Conservation (phyloP, 2,329 filamentous ascomycete species). For the Claviceps sp. region DNA sequence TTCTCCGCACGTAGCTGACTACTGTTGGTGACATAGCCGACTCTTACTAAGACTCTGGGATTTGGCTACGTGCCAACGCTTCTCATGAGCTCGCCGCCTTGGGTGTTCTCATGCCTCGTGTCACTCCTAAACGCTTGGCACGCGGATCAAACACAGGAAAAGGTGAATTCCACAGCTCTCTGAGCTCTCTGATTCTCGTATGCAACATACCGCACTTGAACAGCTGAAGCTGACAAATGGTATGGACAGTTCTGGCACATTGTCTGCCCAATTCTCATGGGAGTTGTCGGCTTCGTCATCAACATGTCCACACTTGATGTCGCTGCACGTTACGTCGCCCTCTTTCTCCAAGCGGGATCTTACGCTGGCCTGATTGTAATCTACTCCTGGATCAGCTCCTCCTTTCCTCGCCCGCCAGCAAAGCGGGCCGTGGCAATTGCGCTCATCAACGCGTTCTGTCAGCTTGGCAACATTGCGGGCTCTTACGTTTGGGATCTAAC, state of each 20-base stretch:
- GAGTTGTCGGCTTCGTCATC: slow-evolving; percentile 45
- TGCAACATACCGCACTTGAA: too few species aligned
- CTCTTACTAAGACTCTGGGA: slow-evolving; percentile 38
- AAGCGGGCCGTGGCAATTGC: slow-evolving; percentile 49
- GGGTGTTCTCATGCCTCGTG: slow-evolving; percentile 44
- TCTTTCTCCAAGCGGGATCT: slow-evolving; percentile 44
- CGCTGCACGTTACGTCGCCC: slow-evolving; percentile 44
- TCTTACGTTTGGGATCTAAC: slow-evolving; percentile 49
- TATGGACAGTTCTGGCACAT: slow-evolving; percentile 43
- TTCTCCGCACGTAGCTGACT: slow-evolving; percentile 1
- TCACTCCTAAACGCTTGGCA: slow-evolving; percentile 42
- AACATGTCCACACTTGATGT: slow-evolving; percentile 43
- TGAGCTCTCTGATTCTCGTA: too few species aligned
- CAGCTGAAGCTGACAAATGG: not conserved
- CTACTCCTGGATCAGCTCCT: slow-evolving; percentile 44
- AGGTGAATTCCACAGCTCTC: slow-evolving; percentile 16
- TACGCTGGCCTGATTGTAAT: slow-evolving; percentile 47
- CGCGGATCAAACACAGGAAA: slow-evolving; percentile 40
- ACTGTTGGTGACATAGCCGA: slow-evolving; percentile 21
- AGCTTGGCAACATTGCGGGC: slow-evolving; percentile 45
- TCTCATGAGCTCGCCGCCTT: slow-evolving; percentile 43
- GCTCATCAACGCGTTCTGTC: slow-evolving; percentile 44
- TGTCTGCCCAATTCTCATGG: slow-evolving; percentile 35
- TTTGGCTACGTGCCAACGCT: slow-evolving; percentile 39
- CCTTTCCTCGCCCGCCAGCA: slow-evolving; percentile 43